Base-by-base conservation (phyloP, 805 yeast species). In the Candida broadrunensis region DNA sequence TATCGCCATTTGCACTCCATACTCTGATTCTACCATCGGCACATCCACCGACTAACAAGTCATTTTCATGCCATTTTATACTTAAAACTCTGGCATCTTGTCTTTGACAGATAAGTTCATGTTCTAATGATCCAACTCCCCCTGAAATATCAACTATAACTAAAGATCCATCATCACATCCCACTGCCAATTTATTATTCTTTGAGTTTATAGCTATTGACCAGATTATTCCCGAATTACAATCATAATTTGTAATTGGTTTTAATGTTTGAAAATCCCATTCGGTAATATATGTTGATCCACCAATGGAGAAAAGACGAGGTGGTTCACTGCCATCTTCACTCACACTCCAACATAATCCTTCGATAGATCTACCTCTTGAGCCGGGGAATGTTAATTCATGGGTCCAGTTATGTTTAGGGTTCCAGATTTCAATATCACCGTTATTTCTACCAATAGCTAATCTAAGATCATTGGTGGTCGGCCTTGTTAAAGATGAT, bases 401-500 rank as follows among this genome's bases (percentile, higher is more conserved):
- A 48, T 87, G 88, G 39, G 79, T 66, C 97, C 97, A 90, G 52
- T 78, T 76, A 46, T 75, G 72, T 52, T 81, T 73, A 31, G 96
- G 96, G 60, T 88, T 88, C 97, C 98, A 91, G 25, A 93, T 81
- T 63, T 93, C 99, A 44, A 93, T 85, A 55, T 90, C 90, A 30
- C 99, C 99, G 58, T 93, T 90, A 35, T 88, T 78, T 60, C 97
- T 77, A 23, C 97, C 98, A 5, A 91, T 85, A 1, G 98, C 97
- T 29, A 93, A 65, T 44, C 97, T 73, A 41, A 88, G 67, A 44
- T 78, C 82, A 18, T 60, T 63, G 20, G 79, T 81, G 1, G 54
- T 54, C 4, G 50, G 43, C 13, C 40, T 43, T 1, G 80, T 69
- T 21, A 67, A 51, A 9, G 48, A 37, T 0, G 87, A 76, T 4